These are phyloP conservation scores for Pestalotiopsis sp. DNA, from an alignment of 2,329 filamentous ascomycete species.

Conservation along the genomic window DNA sequence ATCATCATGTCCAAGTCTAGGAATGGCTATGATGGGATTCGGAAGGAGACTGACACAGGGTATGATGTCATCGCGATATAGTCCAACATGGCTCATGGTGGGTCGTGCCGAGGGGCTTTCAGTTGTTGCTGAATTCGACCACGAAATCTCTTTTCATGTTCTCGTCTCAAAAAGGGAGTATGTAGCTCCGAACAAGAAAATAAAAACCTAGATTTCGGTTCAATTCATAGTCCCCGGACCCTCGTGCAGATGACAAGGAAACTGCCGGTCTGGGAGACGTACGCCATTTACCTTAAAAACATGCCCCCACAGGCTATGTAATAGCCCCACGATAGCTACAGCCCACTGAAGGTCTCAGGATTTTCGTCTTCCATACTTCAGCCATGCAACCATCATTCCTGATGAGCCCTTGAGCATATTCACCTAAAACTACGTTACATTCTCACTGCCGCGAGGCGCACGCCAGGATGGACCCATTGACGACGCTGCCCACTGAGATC, in stretches of 20 bases:
- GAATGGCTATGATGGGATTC: too few species aligned
- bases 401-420: not conserved
- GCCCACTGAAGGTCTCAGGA: constrained; percentile 4
- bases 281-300: not conserved
- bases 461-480: constrained; percentile 19
- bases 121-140: not conserved
- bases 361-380: not conserved
- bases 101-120: not conserved
- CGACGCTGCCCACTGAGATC: constrained; percentile 21
- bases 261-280: not conserved
- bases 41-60: not conserved
- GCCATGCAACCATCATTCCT: not conserved
- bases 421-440: not conserved
- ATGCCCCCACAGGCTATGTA: not conserved
- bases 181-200: too few species aligned
- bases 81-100: not conserved
- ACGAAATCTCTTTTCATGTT: too few species aligned
- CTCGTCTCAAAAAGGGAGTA: too few species aligned
- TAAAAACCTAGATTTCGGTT: too few species aligned
- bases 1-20: too few species aligned
- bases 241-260: too few species aligned
- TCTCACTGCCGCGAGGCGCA: not conserved
- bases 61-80: not conserved
- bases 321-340: constrained; percentile 9
- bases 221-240: too few species aligned